Conservation (phyloP, 257 asterid genomes). For the Schizonepeta tenuifolia region DNA sequence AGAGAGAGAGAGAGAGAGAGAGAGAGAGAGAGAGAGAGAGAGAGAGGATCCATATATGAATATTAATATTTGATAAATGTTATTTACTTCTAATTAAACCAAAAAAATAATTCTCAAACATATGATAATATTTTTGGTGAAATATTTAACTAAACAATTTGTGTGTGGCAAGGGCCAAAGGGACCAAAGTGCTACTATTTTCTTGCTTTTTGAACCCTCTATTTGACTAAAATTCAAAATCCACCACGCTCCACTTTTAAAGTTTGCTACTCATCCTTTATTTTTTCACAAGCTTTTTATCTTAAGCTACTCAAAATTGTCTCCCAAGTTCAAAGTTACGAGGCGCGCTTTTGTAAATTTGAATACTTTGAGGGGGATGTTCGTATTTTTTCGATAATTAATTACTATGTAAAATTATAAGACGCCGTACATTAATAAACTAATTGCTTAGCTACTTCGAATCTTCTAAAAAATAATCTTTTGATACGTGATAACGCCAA, state of each 20-base stretch:
- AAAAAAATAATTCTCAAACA: no score
- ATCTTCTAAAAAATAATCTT: no score
- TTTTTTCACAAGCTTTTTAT: background rate
- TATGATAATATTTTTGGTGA: no score
- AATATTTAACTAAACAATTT: no score
- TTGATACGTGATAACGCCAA: background rate
- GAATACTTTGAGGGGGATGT: background rate
- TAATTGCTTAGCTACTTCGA: background rate
- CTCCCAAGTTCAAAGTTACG: conserved; percentile 10
- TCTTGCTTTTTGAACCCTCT: conserved; percentile 17
- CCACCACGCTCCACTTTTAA: conserved; percentile 20
- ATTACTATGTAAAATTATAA: background rate
- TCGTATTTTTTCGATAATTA: background rate
- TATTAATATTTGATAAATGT: no score
- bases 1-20: no score
- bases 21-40: no score
- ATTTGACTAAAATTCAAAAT: conserved; percentile 26
- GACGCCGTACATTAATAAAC: background rate
- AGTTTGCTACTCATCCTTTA: background rate
- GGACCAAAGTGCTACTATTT: background rate
- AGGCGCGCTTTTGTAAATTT: conserved; percentile 3
- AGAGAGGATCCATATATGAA: no score
- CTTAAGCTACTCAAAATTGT: background rate
- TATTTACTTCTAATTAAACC: no score
- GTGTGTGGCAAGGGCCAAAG: no score